phyloP scores from a whole-genome alignment of 371 early-diverging fungal species.

The Mycotypha africana region DNA sequence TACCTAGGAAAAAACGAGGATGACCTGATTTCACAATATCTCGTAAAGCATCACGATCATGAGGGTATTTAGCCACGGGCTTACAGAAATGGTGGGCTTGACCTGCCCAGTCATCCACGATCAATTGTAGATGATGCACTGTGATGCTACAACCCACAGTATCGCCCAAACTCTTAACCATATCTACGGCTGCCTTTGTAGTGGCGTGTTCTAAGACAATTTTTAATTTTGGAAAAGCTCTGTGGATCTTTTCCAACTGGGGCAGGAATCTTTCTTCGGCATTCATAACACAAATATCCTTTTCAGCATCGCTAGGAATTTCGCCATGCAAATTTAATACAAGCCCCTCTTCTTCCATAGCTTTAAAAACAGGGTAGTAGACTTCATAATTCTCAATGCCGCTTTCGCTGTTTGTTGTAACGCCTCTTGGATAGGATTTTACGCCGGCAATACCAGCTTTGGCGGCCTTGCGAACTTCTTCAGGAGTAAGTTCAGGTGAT shows the following conservation, averaged over 20 bases:
- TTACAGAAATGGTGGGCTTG: constrained; percentile 96
- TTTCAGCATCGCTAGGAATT: constrained; percentile 79
- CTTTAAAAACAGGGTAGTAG: constrained; percentile 90
- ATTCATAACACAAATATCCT: constrained; percentile 90
- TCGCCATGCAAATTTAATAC: constrained; percentile 96
- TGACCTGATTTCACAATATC: constrained; percentile 79
- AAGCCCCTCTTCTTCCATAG: constrained; percentile 93
- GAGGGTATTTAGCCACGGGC: constrained; percentile 95
- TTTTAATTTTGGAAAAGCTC: constrained; percentile 86
- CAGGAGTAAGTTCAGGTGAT: constrained; percentile 81
- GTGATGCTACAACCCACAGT: constrained; percentile 95
- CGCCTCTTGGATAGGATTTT: constrained; percentile 96
- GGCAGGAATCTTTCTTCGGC: constrained; percentile 92
- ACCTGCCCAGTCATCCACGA: constrained; percentile 97
- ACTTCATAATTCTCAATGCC: constrained; percentile 88
- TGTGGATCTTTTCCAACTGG: constrained; percentile 79
- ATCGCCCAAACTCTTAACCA: constrained; percentile 84
- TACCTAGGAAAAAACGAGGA: constrained; percentile 94
- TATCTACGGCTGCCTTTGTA: constrained; percentile 88
- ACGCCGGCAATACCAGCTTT: constrained; percentile 89
- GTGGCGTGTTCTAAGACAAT: constrained; percentile 98
- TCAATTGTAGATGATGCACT: constrained; percentile 87
- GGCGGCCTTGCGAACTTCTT: constrained; percentile 85
- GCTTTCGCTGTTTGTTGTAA: constrained; percentile 94
- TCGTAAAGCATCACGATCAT: constrained; percentile 87